A percentile compares a stretch with the other conserved stretches of the same genome.
phyloP scores from a whole-genome alignment of 2,329 filamentous ascomycete species.

The Paraphoma sp. region DNA sequence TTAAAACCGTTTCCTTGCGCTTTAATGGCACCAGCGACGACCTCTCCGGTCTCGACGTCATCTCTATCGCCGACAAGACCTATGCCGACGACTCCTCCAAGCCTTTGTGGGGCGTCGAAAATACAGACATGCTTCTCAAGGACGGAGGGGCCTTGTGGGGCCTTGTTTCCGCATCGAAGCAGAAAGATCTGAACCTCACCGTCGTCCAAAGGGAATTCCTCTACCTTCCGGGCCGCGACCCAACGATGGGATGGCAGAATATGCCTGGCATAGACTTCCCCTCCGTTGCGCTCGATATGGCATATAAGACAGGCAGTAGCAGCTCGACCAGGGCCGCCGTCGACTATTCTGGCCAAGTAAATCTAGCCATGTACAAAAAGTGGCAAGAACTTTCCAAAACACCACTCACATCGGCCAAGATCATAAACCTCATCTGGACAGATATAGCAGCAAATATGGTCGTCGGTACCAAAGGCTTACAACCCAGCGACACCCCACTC shows the following conservation, averaged over 20 bases:
- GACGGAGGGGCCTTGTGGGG: conserved; percentile 51
- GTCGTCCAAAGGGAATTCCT: conserved; percentile 38
- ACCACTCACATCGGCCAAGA: conserved; percentile 35
- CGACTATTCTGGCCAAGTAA: conserved; percentile 47
- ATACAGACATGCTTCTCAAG: conserved; percentile 27
- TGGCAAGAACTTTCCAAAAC: conserved; percentile 50
- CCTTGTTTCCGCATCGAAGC: conserved; percentile 41
- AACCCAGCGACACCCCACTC: background rate
- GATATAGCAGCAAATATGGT: conserved; percentile 54
- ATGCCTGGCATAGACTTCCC: conserved; percentile 46
- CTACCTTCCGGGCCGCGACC: conserved; percentile 37
- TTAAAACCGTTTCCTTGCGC: conserved; percentile 54
- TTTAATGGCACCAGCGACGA: conserved; percentile 47
- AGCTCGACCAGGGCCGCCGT: conserved; percentile 7
- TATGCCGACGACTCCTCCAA: conserved; percentile 40
- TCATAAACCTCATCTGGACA: conserved; percentile 56
- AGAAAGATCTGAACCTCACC: conserved; percentile 41
- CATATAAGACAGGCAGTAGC: background rate
- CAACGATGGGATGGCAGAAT: conserved; percentile 29
- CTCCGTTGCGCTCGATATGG: conserved; percentile 23
- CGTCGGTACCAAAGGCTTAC: conserved; percentile 46
- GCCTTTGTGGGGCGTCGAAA: conserved; percentile 50
- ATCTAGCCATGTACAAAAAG: conserved; percentile 50
- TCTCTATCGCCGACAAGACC: conserved; percentile 44
- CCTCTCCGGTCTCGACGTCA: conserved; percentile 45